Base-by-base conservation (phyloP, 2,329 filamentous ascomycete species). In the Lachnellula willkommii region DNA sequence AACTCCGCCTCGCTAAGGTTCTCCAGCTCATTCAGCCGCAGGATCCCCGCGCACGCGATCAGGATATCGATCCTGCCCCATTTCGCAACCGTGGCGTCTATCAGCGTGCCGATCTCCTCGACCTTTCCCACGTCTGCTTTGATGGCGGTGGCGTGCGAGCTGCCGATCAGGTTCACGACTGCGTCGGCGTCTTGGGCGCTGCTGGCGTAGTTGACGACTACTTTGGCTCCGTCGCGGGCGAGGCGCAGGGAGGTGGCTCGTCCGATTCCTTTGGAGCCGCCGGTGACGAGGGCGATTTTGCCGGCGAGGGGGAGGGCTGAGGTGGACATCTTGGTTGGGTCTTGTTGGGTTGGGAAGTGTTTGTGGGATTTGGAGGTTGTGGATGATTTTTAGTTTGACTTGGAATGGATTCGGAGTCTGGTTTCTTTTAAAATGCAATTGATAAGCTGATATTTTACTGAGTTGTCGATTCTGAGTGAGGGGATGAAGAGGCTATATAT, bases 21-120 rank as follows among this genome's bases (percentile, higher is more conserved):
- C 36, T 76, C 74, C 14, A 85, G 70, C 49, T 75, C 74, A n/a
- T 71, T 73, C 70, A 80, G 75, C 2, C 70, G 70, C 69, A 82
- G 71, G 3, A 77, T 64, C 0, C 77, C 83, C 0, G 83, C 81
- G 58, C 81, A 84, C 2, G 77, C 73, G 47, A 86, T 72, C 3
- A 85, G 59, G 39, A 84, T 75, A 70, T 87, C 83, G 60, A 87
- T 78, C 57, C 75, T 76, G 26, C 77, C 77, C 59, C 79, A 84
- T 43, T 72, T 73, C 2, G 71, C 62, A 1, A 84, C 72, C 0
- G 79, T 73, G 6, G 72, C 69, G 1, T 74, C 66, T 17, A 86
- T 74, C 5, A 86, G 72, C 15, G 66, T 67, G n/a, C 75, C 73
- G 53, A 81, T 72, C 9, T 75, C 77, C 0, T 65, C 35, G 5